Base-by-base conservation (phyloP, 2,329 filamentous ascomycete genomes). In the Cercospora sp. region DNA sequence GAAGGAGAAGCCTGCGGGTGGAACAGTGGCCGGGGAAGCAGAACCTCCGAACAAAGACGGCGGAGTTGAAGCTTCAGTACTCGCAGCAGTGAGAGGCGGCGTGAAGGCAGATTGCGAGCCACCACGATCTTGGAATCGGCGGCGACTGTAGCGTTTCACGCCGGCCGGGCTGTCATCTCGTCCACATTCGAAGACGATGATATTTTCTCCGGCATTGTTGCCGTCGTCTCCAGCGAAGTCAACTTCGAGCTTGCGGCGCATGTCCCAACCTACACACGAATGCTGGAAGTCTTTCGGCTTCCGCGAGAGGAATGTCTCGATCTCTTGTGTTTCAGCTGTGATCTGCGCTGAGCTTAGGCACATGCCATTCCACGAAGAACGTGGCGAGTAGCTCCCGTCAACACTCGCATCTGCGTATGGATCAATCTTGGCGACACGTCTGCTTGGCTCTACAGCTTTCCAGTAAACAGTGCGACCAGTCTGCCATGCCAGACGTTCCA, bases 151-250 rank as follows among this genome's bases (percentile, higher is more conserved):
- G 64, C 89, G 83, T 71, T 81, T 86, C 66, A 89, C 80, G 7
- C 81, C 80, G 5, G 87, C 83, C 12, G 80, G 79, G 34, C 82
- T 80, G 6, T 84, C 84, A 30, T 87, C 87, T n/a, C 88, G 79
- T 0, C 92, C 93, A 74, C 90, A 91, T 37, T 88, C 85, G 58
- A 97, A 85, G 2, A 97, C 85, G 28, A 96, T 84, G 45, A 97
- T 82, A 16, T 85, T 86, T 79, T 97, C 94, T 21, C 93, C 93
- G 28, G 89, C 90, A 60, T 89, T 87, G 65, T 87, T 83, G n/a
- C 88, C 87, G 79, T 95, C 91, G 72, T 94, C 92, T 21, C 88
- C 89, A 49, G 91, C 91, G 80, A 97, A 98, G 77, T 99, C 95
- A 2, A 97, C 92, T 74, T 95, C 90, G 2, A 98, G 82, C 70